Evolutionary conservation across 2,329 filamentous ascomycete species (phyloP).

Genomic region (Calonectria pauciramosa): DNA sequence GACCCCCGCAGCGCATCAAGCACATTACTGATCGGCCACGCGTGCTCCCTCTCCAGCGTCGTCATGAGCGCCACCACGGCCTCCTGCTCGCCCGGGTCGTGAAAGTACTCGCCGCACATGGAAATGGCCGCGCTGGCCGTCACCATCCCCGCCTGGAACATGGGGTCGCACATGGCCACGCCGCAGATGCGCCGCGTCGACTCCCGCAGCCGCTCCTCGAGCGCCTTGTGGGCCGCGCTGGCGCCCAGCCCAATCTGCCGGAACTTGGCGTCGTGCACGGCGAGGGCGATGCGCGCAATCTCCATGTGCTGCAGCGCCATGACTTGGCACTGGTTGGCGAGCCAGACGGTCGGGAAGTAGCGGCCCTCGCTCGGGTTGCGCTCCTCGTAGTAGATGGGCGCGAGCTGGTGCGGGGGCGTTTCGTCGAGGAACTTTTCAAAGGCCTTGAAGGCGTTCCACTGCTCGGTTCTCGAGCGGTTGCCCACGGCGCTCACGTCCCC

Average conservation of each 20-base stretch:
- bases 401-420: slow-evolving; percentile 21
- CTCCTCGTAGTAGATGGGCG: slow-evolving; percentile 24
- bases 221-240: slow-evolving; percentile 28
- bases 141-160: slow-evolving; percentile 27
- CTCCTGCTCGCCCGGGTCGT: slow-evolving; percentile 25
- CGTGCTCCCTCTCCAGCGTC: slow-evolving; percentile 29
- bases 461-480: not conserved
- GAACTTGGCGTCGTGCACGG: slow-evolving; percentile 30
- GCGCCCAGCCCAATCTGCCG: slow-evolving; percentile 29
- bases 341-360: slow-evolving; percentile 27
- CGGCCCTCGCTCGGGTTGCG: slow-evolving; percentile 15
- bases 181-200: slow-evolving; percentile 29
- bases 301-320: slow-evolving; percentile 33
- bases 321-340: slow-evolving; percentile 28
- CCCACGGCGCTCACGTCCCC: not conserved
- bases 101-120: slow-evolving; percentile 37
- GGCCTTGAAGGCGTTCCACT: slow-evolving; percentile 24
- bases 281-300: slow-evolving; percentile 31
- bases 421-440: slow-evolving; percentile 32
- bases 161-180: slow-evolving; percentile 11
- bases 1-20: slow-evolving; percentile 4
- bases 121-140: slow-evolving; percentile 31
- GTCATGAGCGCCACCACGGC: slow-evolving; percentile 24
- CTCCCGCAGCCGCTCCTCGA: slow-evolving; percentile 26
- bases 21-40: slow-evolving; percentile 24